Evolutionary conservation across 192 early-diverging fungal species (phyloP).

Genomic region (Backusella sp.): DNA sequence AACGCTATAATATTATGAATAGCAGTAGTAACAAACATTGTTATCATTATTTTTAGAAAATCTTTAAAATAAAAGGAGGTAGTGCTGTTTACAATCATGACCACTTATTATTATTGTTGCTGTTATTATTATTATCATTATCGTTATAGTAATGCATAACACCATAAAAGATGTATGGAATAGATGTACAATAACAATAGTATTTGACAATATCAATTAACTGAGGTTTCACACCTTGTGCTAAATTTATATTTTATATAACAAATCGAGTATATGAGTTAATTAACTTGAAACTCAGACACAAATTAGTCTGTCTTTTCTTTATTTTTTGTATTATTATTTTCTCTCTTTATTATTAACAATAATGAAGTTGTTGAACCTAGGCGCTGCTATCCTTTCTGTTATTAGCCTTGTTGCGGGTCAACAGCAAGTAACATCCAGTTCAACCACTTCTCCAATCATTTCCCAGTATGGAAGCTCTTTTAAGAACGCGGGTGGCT

Average conservation of each 20-base stretch:
- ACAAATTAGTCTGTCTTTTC: background rate
- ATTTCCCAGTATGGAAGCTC: constrained; percentile 15
- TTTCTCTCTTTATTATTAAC: background rate
- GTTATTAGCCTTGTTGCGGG: background rate
- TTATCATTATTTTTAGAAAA: constrained; percentile 5
- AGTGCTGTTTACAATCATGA: constrained; percentile 12
- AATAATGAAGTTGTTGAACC: background rate
- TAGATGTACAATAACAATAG: too few relatives aligned
- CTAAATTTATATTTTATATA: constrained; percentile 4
- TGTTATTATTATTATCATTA: background rate
- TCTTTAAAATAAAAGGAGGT: background rate
- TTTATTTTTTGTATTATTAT: background rate
- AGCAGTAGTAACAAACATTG: background rate
- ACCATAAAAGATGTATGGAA: too few relatives aligned
- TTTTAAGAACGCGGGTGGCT: constrained; percentile 27
- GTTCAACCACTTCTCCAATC: background rate
- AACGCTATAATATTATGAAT: background rate
- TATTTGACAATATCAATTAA: background rate
- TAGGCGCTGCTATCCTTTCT: background rate
- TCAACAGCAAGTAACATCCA: constrained; percentile 7
- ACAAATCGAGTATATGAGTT: background rate
- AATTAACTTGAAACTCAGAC: constrained; percentile 10
- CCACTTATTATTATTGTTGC: background rate
- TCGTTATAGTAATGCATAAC: too few relatives aligned
- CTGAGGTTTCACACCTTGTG: background rate